Percentiles rank a stretch among this genome's conserved stretches.
These are phyloP conservation scores for Serendipita vermifera DNA, from an alignment of 768 basidiomycete genomes.

Conservation along the genomic window DNA sequence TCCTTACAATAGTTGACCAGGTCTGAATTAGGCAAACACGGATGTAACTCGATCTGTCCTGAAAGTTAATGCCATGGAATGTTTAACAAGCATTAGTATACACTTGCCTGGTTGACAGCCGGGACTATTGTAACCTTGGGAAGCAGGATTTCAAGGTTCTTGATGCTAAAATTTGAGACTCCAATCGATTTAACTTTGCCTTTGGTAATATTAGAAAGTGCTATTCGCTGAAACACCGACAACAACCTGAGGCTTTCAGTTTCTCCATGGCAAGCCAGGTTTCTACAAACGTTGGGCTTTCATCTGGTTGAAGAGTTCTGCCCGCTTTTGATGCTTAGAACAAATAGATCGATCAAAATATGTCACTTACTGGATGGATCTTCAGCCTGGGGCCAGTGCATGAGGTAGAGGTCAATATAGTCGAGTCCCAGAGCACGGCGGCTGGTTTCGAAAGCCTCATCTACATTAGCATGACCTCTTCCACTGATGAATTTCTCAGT, in stretches of 20 bases:
- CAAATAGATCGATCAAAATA: background rate
- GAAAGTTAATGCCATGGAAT: background rate
- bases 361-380: slow-evolving; percentile 17
- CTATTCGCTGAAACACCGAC: background rate
- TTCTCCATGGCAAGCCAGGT: slow-evolving; percentile 28
- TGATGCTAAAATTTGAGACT: slow-evolving; percentile 47
- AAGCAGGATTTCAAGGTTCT: slow-evolving; percentile 30
- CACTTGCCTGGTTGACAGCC: slow-evolving; percentile 53
- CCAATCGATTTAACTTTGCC: slow-evolving; percentile 38
- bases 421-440: slow-evolving; percentile 29
- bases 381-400: slow-evolving; percentile 28
- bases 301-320: slow-evolving; percentile 17
- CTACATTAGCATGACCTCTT: slow-evolving; percentile 27
- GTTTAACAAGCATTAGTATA: slow-evolving; percentile 12
- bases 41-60: slow-evolving; percentile 42
- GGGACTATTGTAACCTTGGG: slow-evolving; percentile 42
- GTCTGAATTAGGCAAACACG: slow-evolving; percentile 50
- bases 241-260: slow-evolving; percentile 22
- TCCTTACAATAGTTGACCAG: slow-evolving; percentile 42
- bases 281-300: slow-evolving; percentile 25
- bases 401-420: slow-evolving; percentile 38
- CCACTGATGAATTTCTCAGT: background rate
- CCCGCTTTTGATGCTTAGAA: background rate
- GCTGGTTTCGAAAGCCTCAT: slow-evolving; percentile 31
- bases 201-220: slow-evolving; percentile 11